These are phyloP conservation scores for Dactylonectria macrodidyma DNA, from an alignment of 2,329 filamentous ascomycete genomes.

Conservation along the genomic window DNA sequence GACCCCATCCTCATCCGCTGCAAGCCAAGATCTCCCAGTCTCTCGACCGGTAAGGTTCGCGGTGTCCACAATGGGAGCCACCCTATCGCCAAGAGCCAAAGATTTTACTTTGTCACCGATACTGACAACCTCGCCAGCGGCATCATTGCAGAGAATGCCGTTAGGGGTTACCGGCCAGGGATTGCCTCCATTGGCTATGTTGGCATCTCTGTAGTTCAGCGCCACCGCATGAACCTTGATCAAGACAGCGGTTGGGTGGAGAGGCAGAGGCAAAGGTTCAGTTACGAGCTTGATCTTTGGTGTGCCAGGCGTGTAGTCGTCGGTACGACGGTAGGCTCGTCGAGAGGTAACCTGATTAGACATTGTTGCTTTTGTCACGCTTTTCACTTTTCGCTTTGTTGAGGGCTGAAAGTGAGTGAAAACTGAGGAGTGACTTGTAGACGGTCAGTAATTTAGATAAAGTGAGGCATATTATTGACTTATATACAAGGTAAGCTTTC, in stretches of 20 bases:
- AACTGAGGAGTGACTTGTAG: no score
- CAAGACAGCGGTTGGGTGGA: slow-evolving; percentile 50
- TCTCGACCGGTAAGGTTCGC: slow-evolving; percentile 57
- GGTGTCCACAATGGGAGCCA: slow-evolving; percentile 56
- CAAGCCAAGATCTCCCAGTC: slow-evolving; percentile 57
- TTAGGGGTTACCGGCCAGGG: slow-evolving; percentile 57
- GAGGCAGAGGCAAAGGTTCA: slow-evolving; percentile 50
- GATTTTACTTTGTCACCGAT: slow-evolving; percentile 53
- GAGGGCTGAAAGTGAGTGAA: no score
- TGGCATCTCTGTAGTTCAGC: slow-evolving; percentile 55
- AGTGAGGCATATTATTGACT: no score
- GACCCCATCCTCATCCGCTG: slow-evolving; percentile 60
- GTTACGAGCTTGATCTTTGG: slow-evolving; percentile 53
- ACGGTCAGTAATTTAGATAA: no score
- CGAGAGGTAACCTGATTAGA: slow-evolving; percentile 31
- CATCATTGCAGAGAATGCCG: slow-evolving; percentile 56
- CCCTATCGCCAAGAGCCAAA: slow-evolving; percentile 54
- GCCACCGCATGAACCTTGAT: slow-evolving; percentile 52
- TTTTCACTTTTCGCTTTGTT: no score
- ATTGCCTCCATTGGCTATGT: slow-evolving; percentile 57
- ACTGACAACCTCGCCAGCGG: slow-evolving; percentile 57
- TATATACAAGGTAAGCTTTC: no score
- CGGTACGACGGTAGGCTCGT: slow-evolving; percentile 48
- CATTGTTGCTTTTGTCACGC: neutral
- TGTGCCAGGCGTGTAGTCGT: slow-evolving; percentile 48